Base-by-base conservation (phyloP, 352 stramenopile genomes). In the Phytophthora hybrid region DNA sequence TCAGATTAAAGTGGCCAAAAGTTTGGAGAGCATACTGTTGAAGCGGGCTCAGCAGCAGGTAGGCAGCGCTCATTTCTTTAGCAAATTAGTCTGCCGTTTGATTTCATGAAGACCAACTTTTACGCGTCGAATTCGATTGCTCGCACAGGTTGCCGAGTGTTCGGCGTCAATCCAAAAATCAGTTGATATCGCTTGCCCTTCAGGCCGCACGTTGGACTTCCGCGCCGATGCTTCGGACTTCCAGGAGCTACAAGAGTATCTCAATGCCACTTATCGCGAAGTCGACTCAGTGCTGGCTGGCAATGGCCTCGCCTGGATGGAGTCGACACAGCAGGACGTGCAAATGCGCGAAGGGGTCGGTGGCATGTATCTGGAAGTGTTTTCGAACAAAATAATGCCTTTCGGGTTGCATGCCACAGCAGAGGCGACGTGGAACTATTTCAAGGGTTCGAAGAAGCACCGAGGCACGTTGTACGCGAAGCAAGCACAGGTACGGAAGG, bases 1-100 rank as follows among this genome's bases (percentile, higher is more conserved):
- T 37, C 83, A 89, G 57, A 79, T 89, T 58, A 79, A 82, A 56
- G 63, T 87, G 21, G 74, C 74, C 32, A 86, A 77, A 52, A 76
- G 69, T 21, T 73, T 91, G 23, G 72, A 88, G 54, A 73, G 66
- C 39, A 59, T 84, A n/a, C 54, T 89, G 29, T 60, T 77, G 11
- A 78, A 80, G 41, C 76, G 72, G n/a, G 37, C 39, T 26, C 44
- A 55, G 39, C 47, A 73, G 23, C 59, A 76, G 54, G 75, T 82
- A 57, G 4, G 56, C 62, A 11, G 52, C 47, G 4, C 34, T 31
- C 19, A 63, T 54, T 3, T 49, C 1, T 49, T 19, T 16, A 44
- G 41, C 41, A 49, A 49, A 19, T 7, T 21, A 19, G 1, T 49
- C 0, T 8, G 13, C n/a, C 16, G 11, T 2, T 49, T 49, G 18